Percentiles rank a stretch among this genome's conserved stretches.
These are phyloP conservation scores for Eragrostis tef DNA, from an alignment of 202 grass and related monocot genomes.

Conservation along the genomic window DNA sequence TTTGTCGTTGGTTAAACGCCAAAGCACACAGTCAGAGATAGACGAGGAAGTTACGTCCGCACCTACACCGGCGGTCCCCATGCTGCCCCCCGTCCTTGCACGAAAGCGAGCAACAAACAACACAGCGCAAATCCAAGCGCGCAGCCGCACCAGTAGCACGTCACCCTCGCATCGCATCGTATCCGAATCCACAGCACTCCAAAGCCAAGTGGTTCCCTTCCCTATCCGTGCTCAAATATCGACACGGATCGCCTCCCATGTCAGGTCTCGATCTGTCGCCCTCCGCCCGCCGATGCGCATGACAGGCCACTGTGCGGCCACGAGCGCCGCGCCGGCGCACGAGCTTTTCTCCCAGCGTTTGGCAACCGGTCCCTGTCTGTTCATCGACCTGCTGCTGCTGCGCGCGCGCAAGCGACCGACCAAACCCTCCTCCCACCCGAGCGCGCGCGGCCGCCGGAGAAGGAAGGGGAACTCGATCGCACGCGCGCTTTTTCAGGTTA, in stretches of 20 bases:
- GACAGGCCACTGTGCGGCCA: not conserved
- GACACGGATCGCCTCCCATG: not conserved
- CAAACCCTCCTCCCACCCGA: not conserved
- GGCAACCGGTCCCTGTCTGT: not conserved
- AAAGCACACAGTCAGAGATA: not conserved
- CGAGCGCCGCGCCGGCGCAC: not conserved
- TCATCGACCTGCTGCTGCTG: too few relatives aligned
- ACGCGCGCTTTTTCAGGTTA: too few relatives aligned
- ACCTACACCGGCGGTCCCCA: too few relatives aligned
- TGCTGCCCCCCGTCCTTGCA: not conserved
- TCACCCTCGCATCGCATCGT: not conserved
- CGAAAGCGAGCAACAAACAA: not conserved
- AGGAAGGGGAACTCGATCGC: not conserved
- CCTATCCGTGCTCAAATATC: not conserved
- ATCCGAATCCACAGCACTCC: not conserved
- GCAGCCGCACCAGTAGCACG: not conserved
- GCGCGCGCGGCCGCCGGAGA: not conserved
- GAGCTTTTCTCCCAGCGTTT: not conserved
- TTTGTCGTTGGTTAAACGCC: not conserved
- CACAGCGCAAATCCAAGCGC: not conserved
- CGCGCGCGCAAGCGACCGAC: not conserved
- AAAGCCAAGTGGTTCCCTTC: not conserved
- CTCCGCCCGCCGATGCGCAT: not conserved
- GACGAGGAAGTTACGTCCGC: not conserved
- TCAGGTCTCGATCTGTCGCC: not conserved